These are phyloP conservation scores for Chalaropsis thielavioides DNA, from an alignment of 2,329 filamentous ascomycete genomes.

Conservation along the genomic window DNA sequence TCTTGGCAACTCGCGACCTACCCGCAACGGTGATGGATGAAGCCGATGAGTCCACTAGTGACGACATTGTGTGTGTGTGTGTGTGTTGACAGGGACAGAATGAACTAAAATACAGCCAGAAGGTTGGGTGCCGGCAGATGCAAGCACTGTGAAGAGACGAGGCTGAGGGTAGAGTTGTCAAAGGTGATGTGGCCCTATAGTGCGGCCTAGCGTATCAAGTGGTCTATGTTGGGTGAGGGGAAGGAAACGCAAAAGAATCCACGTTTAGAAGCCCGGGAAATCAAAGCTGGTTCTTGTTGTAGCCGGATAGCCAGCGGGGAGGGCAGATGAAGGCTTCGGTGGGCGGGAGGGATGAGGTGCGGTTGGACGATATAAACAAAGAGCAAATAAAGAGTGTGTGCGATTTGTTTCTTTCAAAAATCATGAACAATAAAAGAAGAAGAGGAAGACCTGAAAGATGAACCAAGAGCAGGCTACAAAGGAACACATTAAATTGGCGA, in stretches of 20 bases:
- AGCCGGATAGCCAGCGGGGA: neutral
- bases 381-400: neutral
- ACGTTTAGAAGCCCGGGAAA: neutral
- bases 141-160: neutral
- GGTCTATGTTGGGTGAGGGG: no score
- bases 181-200: no score
- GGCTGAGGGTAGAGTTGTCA: neutral
- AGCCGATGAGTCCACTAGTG: slow-evolving; percentile 29
- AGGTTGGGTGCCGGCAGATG: no score
- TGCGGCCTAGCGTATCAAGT: no score
- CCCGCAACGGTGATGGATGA: slow-evolving; percentile 47
- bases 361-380: neutral
- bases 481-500: neutral
- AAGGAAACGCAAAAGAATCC: no score
- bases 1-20: slow-evolving; percentile 23
- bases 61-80: slow-evolving; percentile 15
- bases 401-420: neutral
- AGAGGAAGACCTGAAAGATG: neutral
- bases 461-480: neutral
- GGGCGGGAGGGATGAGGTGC: neutral
- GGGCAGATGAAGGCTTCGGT: neutral
- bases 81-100: neutral
- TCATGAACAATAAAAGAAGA: neutral
- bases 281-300: neutral
- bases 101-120: neutral